A percentile compares a stretch with the other conserved stretches of the same genome.
These are phyloP conservation scores for Fusarium lyarnte DNA, from an alignment of 2,329 filamentous ascomycete species.

Conservation along the genomic window DNA sequence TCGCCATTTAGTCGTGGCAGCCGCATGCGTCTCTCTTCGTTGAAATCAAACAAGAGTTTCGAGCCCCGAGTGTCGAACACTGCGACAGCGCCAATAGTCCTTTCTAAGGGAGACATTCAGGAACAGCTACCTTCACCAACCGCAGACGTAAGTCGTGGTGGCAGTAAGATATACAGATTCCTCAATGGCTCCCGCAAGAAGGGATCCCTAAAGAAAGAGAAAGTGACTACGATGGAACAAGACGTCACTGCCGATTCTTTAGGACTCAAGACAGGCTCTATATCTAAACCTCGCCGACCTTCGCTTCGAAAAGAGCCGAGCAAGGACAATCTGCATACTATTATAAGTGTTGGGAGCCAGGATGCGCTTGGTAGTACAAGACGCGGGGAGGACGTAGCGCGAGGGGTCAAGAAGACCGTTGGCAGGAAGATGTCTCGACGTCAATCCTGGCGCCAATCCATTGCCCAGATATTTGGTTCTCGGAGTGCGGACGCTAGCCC, in stretches of 20 bases:
- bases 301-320: slow-evolving; percentile 53
- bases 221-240: slow-evolving; percentile 8
- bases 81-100: slow-evolving; percentile 10
- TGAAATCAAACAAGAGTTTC: slow-evolving; percentile 28
- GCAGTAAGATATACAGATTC: slow-evolving; percentile 31
- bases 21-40: slow-evolving; percentile 33
- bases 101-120: neutral
- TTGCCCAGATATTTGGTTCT: slow-evolving; percentile 30
- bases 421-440: slow-evolving; percentile 24
- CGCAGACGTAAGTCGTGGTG: neutral
- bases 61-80: slow-evolving; percentile 26
- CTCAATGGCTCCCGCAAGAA: slow-evolving; percentile 32
- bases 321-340: slow-evolving; percentile 60
- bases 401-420: neutral
- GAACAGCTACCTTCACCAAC: neutral
- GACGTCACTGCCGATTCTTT: slow-evolving; percentile 46
- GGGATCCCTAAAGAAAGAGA: slow-evolving; percentile 30
- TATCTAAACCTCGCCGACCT: slow-evolving; percentile 49
- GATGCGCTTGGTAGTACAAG: slow-evolving; percentile 41
- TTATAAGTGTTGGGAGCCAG: slow-evolving; percentile 60
- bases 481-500: slow-evolving; percentile 21
- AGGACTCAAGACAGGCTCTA: slow-evolving; percentile 25
- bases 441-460: slow-evolving; percentile 31
- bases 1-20: slow-evolving; percentile 29
- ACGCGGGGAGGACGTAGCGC: slow-evolving; percentile 2